Conservation (phyloP, 306 rosid genomes). For the Prunus mume region DNA sequence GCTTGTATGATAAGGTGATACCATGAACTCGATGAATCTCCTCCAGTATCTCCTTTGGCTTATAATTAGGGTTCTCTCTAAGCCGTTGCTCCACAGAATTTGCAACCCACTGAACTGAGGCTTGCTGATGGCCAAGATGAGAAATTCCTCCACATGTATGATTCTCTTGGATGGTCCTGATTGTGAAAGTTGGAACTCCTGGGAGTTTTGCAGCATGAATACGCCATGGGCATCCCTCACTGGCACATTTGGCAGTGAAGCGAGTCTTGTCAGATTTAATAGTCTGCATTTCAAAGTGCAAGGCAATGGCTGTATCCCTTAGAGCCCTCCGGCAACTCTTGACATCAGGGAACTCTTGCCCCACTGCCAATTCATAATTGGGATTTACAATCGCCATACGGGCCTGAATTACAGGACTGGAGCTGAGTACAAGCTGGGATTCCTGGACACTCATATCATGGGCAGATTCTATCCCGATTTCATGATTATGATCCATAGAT, state of each 20-base stretch:
- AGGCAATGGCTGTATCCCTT: constrained; percentile 83
- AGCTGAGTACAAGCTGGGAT: constrained; percentile 41
- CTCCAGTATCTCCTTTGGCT: constrained; percentile 88
- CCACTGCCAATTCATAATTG: constrained; percentile 57
- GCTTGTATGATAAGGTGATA: constrained; percentile 82
- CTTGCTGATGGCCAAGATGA: constrained; percentile 93
- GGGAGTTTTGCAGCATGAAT: constrained; percentile 94
- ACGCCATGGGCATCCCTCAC: constrained; percentile 92
- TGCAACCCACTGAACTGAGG: constrained; percentile 94
- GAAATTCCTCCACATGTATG: constrained; percentile 82
- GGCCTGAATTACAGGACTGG: constrained; percentile 57
- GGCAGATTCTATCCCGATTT: constrained; percentile 53
- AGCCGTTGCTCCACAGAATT: constrained; percentile 77
- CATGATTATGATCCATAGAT: constrained; percentile 48
- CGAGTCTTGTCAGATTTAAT: constrained; percentile 90
- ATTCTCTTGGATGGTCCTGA: constrained; percentile 66
- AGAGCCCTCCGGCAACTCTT: constrained; percentile 85
- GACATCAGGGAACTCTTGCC: constrained; percentile 89
- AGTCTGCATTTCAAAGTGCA: constrained; percentile 87
- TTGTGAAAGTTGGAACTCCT: constrained; percentile 85
- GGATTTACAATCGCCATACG: constrained; percentile 51
- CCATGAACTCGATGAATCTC: constrained; percentile 89
- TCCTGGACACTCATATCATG: constrained; percentile 42
- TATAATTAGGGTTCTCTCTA: constrained; percentile 76
- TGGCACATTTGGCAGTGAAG: constrained; percentile 84